Evolutionary conservation across 2,329 filamentous ascomycete species (phyloP).

Genomic region (Fusarium globosum): DNA sequence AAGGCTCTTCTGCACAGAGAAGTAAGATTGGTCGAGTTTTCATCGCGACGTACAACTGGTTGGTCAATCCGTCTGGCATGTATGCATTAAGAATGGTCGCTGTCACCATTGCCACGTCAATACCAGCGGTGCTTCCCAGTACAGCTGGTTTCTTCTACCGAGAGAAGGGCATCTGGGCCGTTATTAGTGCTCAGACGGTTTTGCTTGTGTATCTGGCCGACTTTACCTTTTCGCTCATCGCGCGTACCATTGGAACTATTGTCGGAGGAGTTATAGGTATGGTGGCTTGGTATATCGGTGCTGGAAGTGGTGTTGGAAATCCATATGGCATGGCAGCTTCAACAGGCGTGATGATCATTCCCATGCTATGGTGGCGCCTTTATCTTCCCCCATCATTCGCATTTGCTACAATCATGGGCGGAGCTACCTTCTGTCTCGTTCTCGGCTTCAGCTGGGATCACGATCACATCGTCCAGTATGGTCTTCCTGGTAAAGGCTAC

Average conservation of each 20-base stretch:
- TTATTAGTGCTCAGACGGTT: conserved; percentile 63
- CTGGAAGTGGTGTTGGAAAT: conserved; percentile 60
- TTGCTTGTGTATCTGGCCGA: conserved; percentile 63
- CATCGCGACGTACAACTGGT: conserved; percentile 52
- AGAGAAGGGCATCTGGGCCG: conserved; percentile 63
- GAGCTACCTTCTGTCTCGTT: conserved; percentile 55
- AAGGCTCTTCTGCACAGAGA: conserved; percentile 20
- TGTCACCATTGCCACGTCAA: conserved; percentile 56
- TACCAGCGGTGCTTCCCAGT: conserved; percentile 56
- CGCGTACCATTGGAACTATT: conserved; percentile 56
- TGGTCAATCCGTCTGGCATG: conserved; percentile 56
- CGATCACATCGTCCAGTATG: conserved; percentile 55
- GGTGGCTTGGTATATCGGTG: conserved; percentile 63
- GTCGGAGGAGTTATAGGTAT: conserved; percentile 60
- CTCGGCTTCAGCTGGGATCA: conserved; percentile 61
- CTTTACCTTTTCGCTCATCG: conserved; percentile 58
- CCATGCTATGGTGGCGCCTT: conserved; percentile 51
- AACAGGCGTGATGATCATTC: conserved; percentile 52
- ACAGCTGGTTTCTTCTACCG: conserved; percentile 62
- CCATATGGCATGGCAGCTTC: conserved; percentile 61
- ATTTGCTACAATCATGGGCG: conserved; percentile 48
- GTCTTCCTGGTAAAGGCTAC: conserved; percentile 59
- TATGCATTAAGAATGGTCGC: conserved; percentile 61
- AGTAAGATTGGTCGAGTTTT: conserved; percentile 39
- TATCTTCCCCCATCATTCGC: conserved; percentile 47